Conservation (phyloP, 768 basidiomycete species). For the Trichaptum fuscoviolaceum region DNA sequence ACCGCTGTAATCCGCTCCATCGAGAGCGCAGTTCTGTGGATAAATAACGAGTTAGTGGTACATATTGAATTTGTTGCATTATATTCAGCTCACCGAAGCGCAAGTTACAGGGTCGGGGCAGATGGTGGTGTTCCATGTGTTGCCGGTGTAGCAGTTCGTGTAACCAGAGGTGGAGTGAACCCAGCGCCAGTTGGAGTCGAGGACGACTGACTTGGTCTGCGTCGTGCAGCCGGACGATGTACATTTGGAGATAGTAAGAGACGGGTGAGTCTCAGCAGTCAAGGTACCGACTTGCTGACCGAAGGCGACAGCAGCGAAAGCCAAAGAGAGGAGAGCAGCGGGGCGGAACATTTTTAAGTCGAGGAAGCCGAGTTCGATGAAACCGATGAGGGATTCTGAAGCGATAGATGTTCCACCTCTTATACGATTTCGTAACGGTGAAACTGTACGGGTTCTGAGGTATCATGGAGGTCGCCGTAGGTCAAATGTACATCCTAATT, state of each 20-base stretch:
- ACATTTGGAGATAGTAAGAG: constrained; percentile 42
- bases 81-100: constrained; percentile 19
- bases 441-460: neutral
- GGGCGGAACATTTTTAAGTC: constrained; percentile 23
- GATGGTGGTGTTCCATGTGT: constrained; percentile 46
- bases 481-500: neutral
- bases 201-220: constrained; percentile 28
- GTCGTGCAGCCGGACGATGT: constrained; percentile 37
- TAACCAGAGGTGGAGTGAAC: constrained; percentile 29
- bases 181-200: constrained; percentile 50
- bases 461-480: neutral
- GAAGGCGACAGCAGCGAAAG: constrained; percentile 32
- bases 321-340: constrained; percentile 23
- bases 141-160: constrained; percentile 49
- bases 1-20: constrained; percentile 29
- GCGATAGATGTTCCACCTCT: neutral
- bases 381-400: neutral
- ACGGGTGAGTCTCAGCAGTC: constrained; percentile 45
- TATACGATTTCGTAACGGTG: neutral
- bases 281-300: constrained; percentile 49
- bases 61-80: neutral
- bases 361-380: neutral
- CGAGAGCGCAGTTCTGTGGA: constrained; percentile 11
- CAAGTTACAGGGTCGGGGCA: constrained; percentile 47
- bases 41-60: neutral